Percentiles rank a stretch among this genome's conserved stretches.
Conservation (phyloP, 129 eudicot genomes). For the Pulicaria dysenterica region DNA sequence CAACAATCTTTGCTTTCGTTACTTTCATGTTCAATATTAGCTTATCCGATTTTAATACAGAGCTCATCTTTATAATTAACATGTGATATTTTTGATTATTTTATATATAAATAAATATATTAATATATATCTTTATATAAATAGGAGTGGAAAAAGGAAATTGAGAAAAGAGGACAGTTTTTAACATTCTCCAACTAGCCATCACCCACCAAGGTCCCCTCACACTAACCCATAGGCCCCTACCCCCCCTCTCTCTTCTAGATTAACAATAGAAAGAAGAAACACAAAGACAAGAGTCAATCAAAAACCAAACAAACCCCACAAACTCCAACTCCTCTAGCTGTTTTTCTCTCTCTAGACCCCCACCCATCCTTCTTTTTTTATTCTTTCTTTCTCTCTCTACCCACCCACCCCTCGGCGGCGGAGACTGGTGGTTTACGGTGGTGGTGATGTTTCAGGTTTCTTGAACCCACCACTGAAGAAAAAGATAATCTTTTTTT, state of each 20-base stretch:
- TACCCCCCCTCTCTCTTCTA: conserved; percentile 17
- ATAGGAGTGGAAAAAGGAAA: not conserved
- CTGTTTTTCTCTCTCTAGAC: conserved; percentile 49
- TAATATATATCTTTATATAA: not conserved
- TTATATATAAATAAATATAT: too few relatives aligned
- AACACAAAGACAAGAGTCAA: conserved; percentile 58
- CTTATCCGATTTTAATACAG: too few relatives aligned
- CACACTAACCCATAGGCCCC: not conserved
- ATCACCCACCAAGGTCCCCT: conserved; percentile 24
- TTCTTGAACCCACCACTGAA: conserved; percentile 59
- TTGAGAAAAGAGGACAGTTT: conserved; percentile 16
- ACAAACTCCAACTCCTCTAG: conserved; percentile 52
- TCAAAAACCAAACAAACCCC: conserved; percentile 47
- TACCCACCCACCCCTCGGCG: conserved; percentile 25
- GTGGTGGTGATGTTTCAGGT: conserved; percentile 45
- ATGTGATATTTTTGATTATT: too few relatives aligned
- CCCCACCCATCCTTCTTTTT: conserved; percentile 25
- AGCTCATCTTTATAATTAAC: too few relatives aligned
- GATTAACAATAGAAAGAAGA: conserved; percentile 31
- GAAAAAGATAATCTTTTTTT: conserved; percentile 31
- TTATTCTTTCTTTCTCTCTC: conserved; percentile 32
- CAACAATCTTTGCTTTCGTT: too few relatives aligned
- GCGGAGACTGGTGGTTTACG: conserved; percentile 32
- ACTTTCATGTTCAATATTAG: too few relatives aligned
- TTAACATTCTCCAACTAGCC: conserved; percentile 30